Evolutionary conservation across 192 early-diverging fungal species (phyloP).

Genomic region (Entomortierella chlamydospora): DNA sequence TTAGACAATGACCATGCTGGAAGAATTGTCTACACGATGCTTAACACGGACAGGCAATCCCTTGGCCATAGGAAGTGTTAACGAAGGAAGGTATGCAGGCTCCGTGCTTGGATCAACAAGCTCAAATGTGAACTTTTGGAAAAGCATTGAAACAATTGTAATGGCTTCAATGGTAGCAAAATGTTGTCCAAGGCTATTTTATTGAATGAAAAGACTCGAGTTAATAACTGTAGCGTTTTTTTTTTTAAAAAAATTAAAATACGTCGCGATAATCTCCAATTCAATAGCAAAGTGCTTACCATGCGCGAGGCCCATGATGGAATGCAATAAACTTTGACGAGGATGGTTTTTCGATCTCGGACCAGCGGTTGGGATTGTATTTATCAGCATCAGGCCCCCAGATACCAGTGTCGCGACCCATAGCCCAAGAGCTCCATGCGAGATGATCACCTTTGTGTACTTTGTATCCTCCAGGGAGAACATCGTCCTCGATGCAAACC

Average conservation of each 20-base stretch:
- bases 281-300: slow-evolving; percentile 10
- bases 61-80: slow-evolving; percentile 47
- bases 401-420: slow-evolving; percentile 58
- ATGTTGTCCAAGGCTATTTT: slow-evolving; percentile 48
- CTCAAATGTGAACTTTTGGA: slow-evolving; percentile 51
- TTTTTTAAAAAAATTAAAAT: background rate
- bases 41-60: slow-evolving; percentile 45
- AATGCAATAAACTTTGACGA: slow-evolving; percentile 66
- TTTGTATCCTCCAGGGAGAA: slow-evolving; percentile 69
- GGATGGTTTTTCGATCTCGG: slow-evolving; percentile 41
- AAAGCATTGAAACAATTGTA: slow-evolving; percentile 36
- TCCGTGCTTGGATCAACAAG: slow-evolving; percentile 28
- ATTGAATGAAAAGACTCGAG: background rate
- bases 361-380: slow-evolving; percentile 75
- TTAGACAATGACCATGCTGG: background rate
- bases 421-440: slow-evolving; percentile 58
- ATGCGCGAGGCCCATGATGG: slow-evolving; percentile 65
- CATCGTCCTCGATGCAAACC: slow-evolving; percentile 64
- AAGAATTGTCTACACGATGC: slow-evolving; percentile 13
- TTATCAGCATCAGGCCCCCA: slow-evolving; percentile 73
- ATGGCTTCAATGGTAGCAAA: slow-evolving; percentile 56
- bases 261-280: background rate
- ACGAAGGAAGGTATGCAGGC: slow-evolving; percentile 20
- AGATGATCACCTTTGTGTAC: slow-evolving; percentile 66
- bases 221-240: background rate